Evolutionary conservation across 495 filamentous ascomycete genomes (phyloP).

Genomic region (Aspergillus ellipticus): DNA sequence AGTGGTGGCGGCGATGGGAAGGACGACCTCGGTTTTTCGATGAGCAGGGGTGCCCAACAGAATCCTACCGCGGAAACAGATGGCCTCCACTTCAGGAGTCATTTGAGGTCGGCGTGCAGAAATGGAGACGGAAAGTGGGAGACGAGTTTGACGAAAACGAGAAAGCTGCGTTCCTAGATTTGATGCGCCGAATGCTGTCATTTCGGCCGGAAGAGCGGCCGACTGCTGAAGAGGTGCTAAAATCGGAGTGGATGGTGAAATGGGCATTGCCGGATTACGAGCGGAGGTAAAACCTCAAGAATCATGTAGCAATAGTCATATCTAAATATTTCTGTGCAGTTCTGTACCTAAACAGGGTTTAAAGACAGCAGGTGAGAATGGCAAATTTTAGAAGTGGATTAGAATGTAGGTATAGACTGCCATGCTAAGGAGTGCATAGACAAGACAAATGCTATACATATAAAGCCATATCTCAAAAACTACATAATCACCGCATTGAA

Average conservation of each 20-base stretch:
- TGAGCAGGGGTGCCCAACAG: slow-evolving; percentile 21
- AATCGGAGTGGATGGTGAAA: slow-evolving; percentile 29
- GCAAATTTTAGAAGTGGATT: slow-evolving; percentile 3
- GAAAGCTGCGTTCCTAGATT: slow-evolving; percentile 25
- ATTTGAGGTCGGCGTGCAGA: slow-evolving; percentile 29
- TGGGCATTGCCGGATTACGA: slow-evolving; percentile 23
- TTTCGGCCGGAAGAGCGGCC: slow-evolving; percentile 22
- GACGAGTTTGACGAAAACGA: slow-evolving; percentile 19
- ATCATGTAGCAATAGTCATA: neutral
- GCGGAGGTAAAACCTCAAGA: slow-evolving; percentile 1
- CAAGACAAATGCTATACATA: slow-evolving; percentile 2
- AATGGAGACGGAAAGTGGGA: slow-evolving; percentile 20
- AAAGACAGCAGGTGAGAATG: slow-evolving; percentile 6
- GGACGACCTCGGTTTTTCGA: slow-evolving; percentile 23
- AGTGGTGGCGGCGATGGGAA: slow-evolving; percentile 32
- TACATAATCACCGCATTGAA: slow-evolving; percentile 2
- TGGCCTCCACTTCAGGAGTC: slow-evolving; percentile 25
- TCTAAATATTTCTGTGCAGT: neutral
- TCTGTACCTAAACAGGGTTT: slow-evolving; percentile 1
- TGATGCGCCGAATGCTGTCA: slow-evolving; percentile 29
- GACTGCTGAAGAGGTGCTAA: slow-evolving; percentile 20
- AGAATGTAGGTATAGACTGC: neutral
- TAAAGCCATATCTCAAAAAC: slow-evolving; percentile 5
- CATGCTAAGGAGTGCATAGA: neutral
- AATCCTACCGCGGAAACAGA: slow-evolving; percentile 10